phyloP scores from a whole-genome alignment of 345 rosid genomes.

The Syzygium oleosum region DNA sequence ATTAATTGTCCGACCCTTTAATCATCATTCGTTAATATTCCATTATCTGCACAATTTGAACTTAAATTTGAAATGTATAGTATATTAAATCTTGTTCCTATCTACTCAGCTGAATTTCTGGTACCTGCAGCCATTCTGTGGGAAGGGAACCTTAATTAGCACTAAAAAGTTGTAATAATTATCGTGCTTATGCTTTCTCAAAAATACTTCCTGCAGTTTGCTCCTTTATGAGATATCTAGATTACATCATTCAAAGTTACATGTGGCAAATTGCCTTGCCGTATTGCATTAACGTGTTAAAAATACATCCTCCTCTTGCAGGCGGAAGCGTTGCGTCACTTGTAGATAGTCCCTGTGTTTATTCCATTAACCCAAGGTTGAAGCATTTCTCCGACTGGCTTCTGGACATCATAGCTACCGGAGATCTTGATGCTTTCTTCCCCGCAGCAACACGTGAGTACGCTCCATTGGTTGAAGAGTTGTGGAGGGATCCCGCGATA shows the following conservation, averaged over 20 bases:
- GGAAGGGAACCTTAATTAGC: background rate
- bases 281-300: background rate
- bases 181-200: background rate
- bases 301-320: slow-evolving; percentile 15
- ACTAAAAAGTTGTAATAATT: background rate
- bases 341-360: slow-evolving; percentile 43
- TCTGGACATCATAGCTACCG: slow-evolving; percentile 94
- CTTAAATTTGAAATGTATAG: background rate
- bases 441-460: slow-evolving; percentile 99
- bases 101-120: background rate
- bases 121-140: background rate
- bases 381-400: slow-evolving; percentile 99
- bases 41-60: background rate
- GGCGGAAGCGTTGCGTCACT: slow-evolving; percentile 33
- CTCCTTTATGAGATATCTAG: background rate
- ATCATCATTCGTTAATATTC: background rate
- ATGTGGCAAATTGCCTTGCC: background rate
- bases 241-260: background rate
- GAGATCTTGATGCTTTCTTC: slow-evolving; percentile 94
- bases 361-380: slow-evolving; percentile 83
- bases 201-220: background rate
- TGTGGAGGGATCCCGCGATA: slow-evolving; percentile 96
- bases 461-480: slow-evolving; percentile 95
- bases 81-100: background rate
- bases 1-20: background rate